Base-by-base conservation (phyloP, 371 early-diverging fungal genomes). In the Mucor sp. region DNA sequence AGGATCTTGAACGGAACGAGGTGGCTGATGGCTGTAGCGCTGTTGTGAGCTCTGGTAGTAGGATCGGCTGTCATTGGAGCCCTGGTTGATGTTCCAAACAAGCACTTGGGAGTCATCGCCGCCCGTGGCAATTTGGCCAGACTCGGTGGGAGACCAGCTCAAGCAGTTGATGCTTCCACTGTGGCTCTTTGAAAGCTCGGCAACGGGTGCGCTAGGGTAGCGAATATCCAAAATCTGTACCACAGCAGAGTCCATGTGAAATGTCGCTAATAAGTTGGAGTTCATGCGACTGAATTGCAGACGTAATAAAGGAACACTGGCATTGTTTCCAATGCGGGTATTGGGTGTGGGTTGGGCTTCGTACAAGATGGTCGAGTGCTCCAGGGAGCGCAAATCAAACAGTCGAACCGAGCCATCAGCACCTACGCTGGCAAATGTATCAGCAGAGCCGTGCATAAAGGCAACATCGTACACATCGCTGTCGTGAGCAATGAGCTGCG, bases 401-500 rank as follows among this genome's bases (percentile, higher is more conserved):
- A 96, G 89, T 25, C 99, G 88, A n/a, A 99, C 92, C 15, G 93
- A 93, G 0, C 99, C 99, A 76, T 99, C 99, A 3, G 95, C 97
- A 14, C 98, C 98, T 4, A 95, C 97, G 66, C 94, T 93, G 0
- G 93, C 97, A 89, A 99, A 99, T n/a, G 93, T 90, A 68, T 98
- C 93, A 12, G 88, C 76, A 21, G 90, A 89, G 44, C 91, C 90
- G 41, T 90, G 83, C 53, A 93, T 90, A 77, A 97, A 99, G 2
- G 94, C 89, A 28, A 98, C 97, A 74, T 99, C 99, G 78, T 91
- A 97, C 11, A 99, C 98, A 68, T 97, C 97, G 66, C 90, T 88
- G 75, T 99, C 99, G 75, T 99, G 99, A 0, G 98, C 98, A 80
- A 99, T 98, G 47, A 99, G 84, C 71, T 98, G 98, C 3, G 99